phyloP scores from a whole-genome alignment of 2,329 filamentous ascomycete genomes.

The Colletotrichum coccodes region DNA sequence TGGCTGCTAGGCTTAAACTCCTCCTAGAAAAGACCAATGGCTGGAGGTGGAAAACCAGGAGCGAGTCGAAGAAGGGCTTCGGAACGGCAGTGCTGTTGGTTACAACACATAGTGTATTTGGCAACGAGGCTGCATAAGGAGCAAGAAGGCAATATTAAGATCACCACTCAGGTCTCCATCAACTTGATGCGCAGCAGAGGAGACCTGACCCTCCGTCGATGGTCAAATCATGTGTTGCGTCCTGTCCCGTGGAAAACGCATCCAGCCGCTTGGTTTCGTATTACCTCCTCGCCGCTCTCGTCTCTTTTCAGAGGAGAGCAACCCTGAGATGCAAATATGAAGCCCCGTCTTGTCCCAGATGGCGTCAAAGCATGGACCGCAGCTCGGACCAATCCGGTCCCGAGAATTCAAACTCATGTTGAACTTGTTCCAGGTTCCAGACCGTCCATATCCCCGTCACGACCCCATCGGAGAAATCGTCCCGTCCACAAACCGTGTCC shows the following conservation, averaged over 20 bases:
- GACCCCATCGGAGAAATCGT: neutral
- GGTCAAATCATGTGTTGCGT: neutral
- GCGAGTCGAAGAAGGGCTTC: neutral
- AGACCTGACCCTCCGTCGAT: neutral
- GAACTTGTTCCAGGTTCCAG: conserved; percentile 25
- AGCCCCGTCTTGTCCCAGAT: conserved; percentile 2
- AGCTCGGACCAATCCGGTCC: neutral
- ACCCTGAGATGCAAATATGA: neutral
- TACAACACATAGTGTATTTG: neutral
- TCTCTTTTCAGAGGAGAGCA: neutral
- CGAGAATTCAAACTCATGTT: neutral
- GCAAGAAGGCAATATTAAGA: conserved; percentile 9
- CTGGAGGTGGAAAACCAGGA: neutral
- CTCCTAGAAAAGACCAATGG: neutral
- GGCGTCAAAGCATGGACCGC: conserved; percentile 15
- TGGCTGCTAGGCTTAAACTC: neutral
- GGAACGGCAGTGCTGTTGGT: neutral
- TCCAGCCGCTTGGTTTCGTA: neutral
- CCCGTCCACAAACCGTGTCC: neutral
- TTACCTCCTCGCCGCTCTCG: neutral
- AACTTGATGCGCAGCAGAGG: neutral
- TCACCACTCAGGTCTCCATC: conserved; percentile 17
- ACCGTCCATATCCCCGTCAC: conserved; percentile 26
- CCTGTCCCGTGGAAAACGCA: too few species aligned
- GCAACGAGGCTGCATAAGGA: neutral